Percentiles rank a stretch among this genome's conserved stretches.
phyloP scores from a whole-genome alignment of 371 early-diverging fungal species.

The Mucor circinelloides region DNA sequence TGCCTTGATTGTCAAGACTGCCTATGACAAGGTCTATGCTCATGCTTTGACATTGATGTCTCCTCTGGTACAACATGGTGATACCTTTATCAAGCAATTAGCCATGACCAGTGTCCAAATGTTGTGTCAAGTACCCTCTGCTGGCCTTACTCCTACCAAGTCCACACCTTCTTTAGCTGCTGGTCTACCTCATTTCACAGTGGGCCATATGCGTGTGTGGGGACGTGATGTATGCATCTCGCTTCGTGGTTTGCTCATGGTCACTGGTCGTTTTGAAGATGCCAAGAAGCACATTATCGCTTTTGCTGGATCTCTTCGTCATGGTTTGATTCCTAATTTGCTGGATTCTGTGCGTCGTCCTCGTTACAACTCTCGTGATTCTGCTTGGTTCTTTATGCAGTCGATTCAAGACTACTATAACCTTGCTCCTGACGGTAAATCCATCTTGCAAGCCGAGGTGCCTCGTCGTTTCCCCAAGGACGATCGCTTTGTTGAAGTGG shows the following conservation, averaged over 20 bases:
- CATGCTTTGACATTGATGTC: slow-evolving; percentile 67
- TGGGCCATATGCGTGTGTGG: slow-evolving; percentile 95
- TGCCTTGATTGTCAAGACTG: slow-evolving; percentile 75
- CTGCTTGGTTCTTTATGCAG: slow-evolving; percentile 95
- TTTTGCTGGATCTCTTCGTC: slow-evolving; percentile 87
- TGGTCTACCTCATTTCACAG: slow-evolving; percentile 95
- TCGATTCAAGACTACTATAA: slow-evolving; percentile 87
- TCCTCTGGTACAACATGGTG: slow-evolving; percentile 60
- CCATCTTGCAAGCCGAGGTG: slow-evolving; percentile 72
- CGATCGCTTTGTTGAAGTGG: slow-evolving; percentile 70
- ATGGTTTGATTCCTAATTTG: slow-evolving; percentile 95
- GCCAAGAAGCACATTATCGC: slow-evolving; percentile 86
- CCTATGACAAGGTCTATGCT: slow-evolving; percentile 70
- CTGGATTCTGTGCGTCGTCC: slow-evolving; percentile 85
- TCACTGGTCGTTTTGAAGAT: slow-evolving; percentile 80
- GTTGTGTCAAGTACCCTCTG: slow-evolving; percentile 73
- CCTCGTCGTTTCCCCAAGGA: slow-evolving; percentile 83
- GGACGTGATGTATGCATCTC: slow-evolving; percentile 97
- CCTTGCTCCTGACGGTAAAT: slow-evolving; percentile 73
- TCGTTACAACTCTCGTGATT: slow-evolving; percentile 95
- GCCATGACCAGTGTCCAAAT: slow-evolving; percentile 86
- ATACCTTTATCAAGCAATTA: slow-evolving; percentile 71
- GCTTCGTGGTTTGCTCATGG: slow-evolving; percentile 82
- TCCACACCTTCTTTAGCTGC: slow-evolving; percentile 80
- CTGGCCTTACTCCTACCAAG: slow-evolving; percentile 76